phyloP scores from a whole-genome alignment of 768 basidiomycete species.

The Pulveroboletus sp. region DNA sequence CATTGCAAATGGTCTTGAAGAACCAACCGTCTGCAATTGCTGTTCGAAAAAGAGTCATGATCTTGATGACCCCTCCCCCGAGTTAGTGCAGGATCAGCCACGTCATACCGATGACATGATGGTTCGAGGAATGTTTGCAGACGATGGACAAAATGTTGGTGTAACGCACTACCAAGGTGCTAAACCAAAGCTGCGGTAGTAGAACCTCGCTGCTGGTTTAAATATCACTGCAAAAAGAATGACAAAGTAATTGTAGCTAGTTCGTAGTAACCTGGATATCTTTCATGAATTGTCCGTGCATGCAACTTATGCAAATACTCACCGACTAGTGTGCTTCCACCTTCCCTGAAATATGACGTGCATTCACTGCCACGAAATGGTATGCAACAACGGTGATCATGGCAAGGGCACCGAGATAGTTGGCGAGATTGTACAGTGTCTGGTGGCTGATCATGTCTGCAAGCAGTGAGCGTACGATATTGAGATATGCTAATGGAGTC shows the following conservation, averaged over 20 bases:
- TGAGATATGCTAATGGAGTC: neutral
- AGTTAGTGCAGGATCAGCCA: constrained; percentile 19
- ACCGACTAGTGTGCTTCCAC: constrained; percentile 9
- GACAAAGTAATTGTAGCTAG: neutral
- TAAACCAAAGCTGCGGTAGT: constrained; percentile 12
- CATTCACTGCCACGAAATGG: constrained; percentile 88
- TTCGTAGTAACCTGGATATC: neutral
- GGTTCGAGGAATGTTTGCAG: constrained; percentile 13
- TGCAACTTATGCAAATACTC: neutral
- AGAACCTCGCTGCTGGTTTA: neutral
- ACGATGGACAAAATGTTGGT: constrained; percentile 1
- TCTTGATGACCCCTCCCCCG: neutral
- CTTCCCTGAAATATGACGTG: constrained; percentile 41
- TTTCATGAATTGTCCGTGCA: neutral
- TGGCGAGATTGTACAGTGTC: constrained; percentile 80
- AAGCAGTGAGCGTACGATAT: neutral
- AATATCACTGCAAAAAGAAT: neutral
- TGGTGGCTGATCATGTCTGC: constrained; percentile 71
- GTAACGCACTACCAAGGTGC: constrained; percentile 16
- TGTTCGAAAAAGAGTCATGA: constrained; percentile 12
- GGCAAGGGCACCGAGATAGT: constrained; percentile 77
- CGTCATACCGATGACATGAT: constrained; percentile 9
- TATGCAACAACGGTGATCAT: constrained; percentile 88
- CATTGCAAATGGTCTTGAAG: neutral
- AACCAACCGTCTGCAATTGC: constrained; percentile 12